Base-by-base conservation (phyloP, 2,329 filamentous ascomycete genomes). In the Aspergillus sp. region DNA sequence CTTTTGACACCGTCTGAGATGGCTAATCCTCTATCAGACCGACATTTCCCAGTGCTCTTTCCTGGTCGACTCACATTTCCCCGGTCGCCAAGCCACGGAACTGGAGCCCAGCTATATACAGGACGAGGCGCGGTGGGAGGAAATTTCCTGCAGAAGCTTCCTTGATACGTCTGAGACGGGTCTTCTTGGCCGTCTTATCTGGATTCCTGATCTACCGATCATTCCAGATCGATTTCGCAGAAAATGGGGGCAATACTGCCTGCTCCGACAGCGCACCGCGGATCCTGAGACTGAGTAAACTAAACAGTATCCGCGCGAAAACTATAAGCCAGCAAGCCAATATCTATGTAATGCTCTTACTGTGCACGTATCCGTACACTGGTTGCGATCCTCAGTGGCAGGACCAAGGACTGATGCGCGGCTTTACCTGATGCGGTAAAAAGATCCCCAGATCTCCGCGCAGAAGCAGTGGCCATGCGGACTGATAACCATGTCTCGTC, bases 171-270 rank as follows among this genome's bases (percentile, higher is more conserved):
- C 84, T 4, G 83, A 82, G 57, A 98, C 93, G 0, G 82, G 87
- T 44, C 75, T 90, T 11, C 62, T 97, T 5, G 89, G 89, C 2
- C 85, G 95, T 60, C 83, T 90, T 8, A 75, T 96, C 47, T 98
- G 91, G 90, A 72, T 96, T 37, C 95, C 95, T 2, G 83, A 91
- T 63, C 75, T 86, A 61, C 76, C 82, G 0, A 75, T 91, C 40
- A 77, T 96, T 13, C 92, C 93, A 0, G 81, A 86, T 42, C 82
- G 81, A 58, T 87, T 86, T 63, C 85, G 82, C 65, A 85, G 93
- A 57, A 87, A 86, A 74, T 98, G 93, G 91, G 95, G 92, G 17
- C 82, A 86, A 53, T 96, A 98, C 74, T 99, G 95, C 73, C 79
- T 99, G 52, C 76, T 98, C 63, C 83, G 84, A 68, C 84, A 85